phyloP scores from a whole-genome alignment of 2,329 filamentous ascomycete genomes.

The Curvularia lunata region DNA sequence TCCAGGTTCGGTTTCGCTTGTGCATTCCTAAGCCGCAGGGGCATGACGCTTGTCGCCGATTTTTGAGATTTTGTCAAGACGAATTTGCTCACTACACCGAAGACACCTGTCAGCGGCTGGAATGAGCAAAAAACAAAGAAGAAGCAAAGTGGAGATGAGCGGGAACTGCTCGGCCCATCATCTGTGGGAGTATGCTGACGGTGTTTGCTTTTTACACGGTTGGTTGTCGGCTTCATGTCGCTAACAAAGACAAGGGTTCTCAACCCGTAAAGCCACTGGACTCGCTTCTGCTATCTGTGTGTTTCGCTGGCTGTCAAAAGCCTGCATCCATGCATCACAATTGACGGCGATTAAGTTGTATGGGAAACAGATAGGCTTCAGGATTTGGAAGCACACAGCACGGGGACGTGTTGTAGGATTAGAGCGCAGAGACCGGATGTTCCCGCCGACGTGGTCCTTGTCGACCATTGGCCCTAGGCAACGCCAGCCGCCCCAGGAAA shows the following conservation, averaged over 20 bases:
- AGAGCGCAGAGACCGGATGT: conserved; percentile 3
- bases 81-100: neutral
- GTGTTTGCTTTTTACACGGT: neutral
- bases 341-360: neutral
- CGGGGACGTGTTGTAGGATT: conserved; percentile 1
- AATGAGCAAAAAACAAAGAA: neutral
- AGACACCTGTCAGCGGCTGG: neutral
- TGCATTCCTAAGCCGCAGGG: neutral
- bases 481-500: conserved; percentile 2
- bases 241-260: neutral
- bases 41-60: neutral
- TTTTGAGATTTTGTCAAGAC: neutral
- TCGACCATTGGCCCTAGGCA: conserved; percentile 3
- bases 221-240: neutral
- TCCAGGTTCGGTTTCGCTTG: conserved; percentile 1
- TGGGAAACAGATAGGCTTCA: neutral
- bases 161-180: neutral
- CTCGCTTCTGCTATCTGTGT: neutral
- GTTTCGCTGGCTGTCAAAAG: neutral
- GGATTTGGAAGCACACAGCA: neutral
- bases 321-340: neutral
- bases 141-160: neutral
- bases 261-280: neutral
- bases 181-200: neutral
- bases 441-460: conserved; percentile 12